phyloP scores from a whole-genome alignment of 116 monocot genomes.

The Dioscorea cayenensis region DNA sequence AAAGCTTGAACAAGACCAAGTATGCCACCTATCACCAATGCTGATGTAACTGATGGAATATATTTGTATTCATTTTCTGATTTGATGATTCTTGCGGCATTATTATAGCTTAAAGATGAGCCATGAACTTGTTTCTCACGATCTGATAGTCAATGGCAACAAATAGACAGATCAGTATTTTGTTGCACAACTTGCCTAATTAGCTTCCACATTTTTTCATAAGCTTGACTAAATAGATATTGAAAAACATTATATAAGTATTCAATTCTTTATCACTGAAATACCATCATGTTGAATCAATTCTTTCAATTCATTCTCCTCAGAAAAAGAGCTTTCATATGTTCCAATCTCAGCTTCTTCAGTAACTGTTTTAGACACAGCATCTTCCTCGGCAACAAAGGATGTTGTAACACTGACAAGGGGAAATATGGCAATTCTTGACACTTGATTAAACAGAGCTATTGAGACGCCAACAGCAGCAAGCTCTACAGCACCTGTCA shows the following conservation, averaged over 20 bases:
- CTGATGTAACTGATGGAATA: slow-evolving; percentile 77
- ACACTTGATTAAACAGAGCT: slow-evolving; percentile 78
- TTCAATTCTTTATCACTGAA: not conserved
- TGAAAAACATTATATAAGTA: not conserved
- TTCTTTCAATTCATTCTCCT: slow-evolving; percentile 17
- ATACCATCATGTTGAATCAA: slow-evolving; percentile 23
- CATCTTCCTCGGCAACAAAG: slow-evolving; percentile 83
- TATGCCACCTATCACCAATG: slow-evolving; percentile 62
- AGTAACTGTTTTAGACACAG: slow-evolving; percentile 13
- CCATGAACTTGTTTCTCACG: slow-evolving; percentile 2
- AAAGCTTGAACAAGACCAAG: slow-evolving; percentile 70
- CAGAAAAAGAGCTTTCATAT: slow-evolving; percentile 21
- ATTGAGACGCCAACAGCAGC: slow-evolving; percentile 82
- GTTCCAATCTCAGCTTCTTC: slow-evolving; percentile 32
- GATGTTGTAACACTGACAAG: slow-evolving; percentile 92
- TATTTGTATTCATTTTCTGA: slow-evolving; percentile 26
- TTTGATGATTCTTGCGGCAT: slow-evolving; percentile 15
- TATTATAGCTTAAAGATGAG: slow-evolving; percentile 20
- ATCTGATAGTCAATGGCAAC: slow-evolving; percentile 20
- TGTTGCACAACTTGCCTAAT: too few species aligned
- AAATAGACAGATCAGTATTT: not conserved
- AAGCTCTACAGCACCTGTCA: slow-evolving; percentile 59
- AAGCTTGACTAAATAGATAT: not conserved
- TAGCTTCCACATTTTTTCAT: not conserved
- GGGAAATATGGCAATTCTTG: slow-evolving; percentile 78